Conservation (phyloP, 1,139 yeast species). For the Yamadazyma blattariae region DNA sequence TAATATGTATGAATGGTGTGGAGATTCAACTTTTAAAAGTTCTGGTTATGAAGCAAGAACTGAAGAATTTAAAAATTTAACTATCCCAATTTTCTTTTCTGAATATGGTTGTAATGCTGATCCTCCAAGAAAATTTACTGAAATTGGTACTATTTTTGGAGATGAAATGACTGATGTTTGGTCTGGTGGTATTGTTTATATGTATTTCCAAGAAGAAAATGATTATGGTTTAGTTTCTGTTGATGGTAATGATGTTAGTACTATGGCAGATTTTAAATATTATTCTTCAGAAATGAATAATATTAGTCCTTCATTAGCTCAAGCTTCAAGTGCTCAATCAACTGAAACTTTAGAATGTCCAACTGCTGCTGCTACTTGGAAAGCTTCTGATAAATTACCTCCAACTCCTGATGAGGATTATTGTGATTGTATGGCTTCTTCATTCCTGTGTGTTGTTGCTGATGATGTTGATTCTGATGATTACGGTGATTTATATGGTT, state of each 20-base stretch:
- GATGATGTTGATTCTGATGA: conserved; percentile 41
- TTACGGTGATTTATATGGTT: conserved; percentile 53
- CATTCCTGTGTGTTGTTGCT: conserved; percentile 51
- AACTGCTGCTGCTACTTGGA: conserved; percentile 46
- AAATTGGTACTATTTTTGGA: conserved; percentile 61
- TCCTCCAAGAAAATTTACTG: conserved; percentile 68
- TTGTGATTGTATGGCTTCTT: conserved; percentile 53
- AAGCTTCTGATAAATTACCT: conserved; percentile 55
- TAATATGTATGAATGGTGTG: conserved; percentile 98
- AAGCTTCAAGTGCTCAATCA: conserved; percentile 22
- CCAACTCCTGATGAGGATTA: conserved; percentile 64
- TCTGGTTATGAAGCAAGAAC: conserved; percentile 82
- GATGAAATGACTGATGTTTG: conserved; percentile 72
- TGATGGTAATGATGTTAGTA: conserved; percentile 33
- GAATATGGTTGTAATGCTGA: conserved; percentile 86
- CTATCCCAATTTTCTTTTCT: conserved; percentile 84
- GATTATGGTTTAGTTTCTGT: conserved; percentile 75
- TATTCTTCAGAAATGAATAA: conserved; percentile 58
- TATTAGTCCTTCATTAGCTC: conserved; percentile 43
- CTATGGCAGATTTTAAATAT: conserved; percentile 46
- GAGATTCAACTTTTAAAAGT: conserved; percentile 53
- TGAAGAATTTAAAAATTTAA: conserved; percentile 61
- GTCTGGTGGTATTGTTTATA: conserved; percentile 91
- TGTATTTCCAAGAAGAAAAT: conserved; percentile 83
- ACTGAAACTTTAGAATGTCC: conserved; percentile 49